Conservation (phyloP, 2,329 filamentous ascomycete species). For the Exophiala spinifera region DNA sequence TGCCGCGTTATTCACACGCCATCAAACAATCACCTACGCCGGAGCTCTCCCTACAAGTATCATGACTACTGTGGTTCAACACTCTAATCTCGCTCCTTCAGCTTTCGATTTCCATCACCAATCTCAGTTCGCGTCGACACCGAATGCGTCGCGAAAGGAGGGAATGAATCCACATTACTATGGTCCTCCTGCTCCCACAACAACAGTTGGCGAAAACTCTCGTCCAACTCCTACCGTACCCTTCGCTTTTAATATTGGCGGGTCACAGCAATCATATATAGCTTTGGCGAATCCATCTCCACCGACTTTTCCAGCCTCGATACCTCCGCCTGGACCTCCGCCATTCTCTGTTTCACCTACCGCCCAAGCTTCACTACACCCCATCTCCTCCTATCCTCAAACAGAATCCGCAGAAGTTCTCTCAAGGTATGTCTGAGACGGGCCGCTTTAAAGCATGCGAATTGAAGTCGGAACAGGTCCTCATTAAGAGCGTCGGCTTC, state of each 20-base stretch:
- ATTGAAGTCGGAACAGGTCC: not conserved
- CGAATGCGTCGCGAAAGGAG: slow-evolving; percentile 8
- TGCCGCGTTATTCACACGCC: not conserved
- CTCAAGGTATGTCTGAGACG: not conserved
- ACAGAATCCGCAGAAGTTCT: not conserved
- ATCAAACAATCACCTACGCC: not conserved
- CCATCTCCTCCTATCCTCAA: not conserved
- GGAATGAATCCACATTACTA: slow-evolving; percentile 11
- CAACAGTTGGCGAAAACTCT: not conserved
- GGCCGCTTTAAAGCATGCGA: not conserved
- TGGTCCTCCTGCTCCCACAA: not conserved
- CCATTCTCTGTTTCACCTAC: too few species aligned
- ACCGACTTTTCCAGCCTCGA: not conserved
- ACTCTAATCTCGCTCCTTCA: slow-evolving; percentile 2
- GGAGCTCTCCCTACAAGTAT: not conserved
- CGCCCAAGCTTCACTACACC: too few species aligned
- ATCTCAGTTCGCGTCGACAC: slow-evolving; percentile 5
- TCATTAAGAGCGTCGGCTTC: not conserved
- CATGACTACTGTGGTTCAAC: slow-evolving; percentile 13
- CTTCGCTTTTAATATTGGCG: not conserved
- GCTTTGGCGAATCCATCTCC: not conserved
- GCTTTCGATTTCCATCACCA: slow-evolving; percentile 1
- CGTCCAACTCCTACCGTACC: not conserved
- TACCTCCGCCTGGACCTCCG: not conserved
- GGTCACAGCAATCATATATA: not conserved